Evolutionary conservation across 2,329 filamentous ascomycete genomes (phyloP).

Genomic region (Fusarium temperatum): DNA sequence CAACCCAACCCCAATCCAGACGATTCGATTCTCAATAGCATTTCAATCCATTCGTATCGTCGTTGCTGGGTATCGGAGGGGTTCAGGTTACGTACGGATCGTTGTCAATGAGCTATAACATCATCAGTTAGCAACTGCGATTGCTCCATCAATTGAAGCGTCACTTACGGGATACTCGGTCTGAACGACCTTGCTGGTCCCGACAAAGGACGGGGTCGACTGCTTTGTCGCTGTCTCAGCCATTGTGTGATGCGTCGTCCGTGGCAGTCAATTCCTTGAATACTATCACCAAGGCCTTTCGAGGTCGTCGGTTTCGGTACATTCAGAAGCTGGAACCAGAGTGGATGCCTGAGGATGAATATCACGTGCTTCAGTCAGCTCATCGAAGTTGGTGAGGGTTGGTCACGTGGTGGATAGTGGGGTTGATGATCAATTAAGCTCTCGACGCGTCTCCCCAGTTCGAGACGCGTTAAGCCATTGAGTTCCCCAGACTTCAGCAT

Average conservation of each 20-base stretch:
- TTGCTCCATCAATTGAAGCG: slow-evolving; percentile 32
- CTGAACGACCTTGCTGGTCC: slow-evolving; percentile 75
- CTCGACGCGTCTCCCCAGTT: slow-evolving; percentile 34
- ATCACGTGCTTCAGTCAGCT: slow-evolving; percentile 46
- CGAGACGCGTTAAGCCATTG: slow-evolving; percentile 23
- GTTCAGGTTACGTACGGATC: slow-evolving; percentile 76
- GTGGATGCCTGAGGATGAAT: slow-evolving; percentile 43
- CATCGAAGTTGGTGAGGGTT: slow-evolving; percentile 21
- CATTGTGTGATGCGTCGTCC: slow-evolving; percentile 48
- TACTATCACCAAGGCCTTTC: slow-evolving; percentile 39
- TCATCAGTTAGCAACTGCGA: slow-evolving; percentile 38
- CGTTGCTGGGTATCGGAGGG: not conserved
- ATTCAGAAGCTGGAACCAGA: slow-evolving; percentile 36
- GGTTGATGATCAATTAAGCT: slow-evolving; percentile 37
- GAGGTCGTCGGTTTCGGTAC: slow-evolving; percentile 37
- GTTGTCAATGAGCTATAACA: slow-evolving; percentile 91
- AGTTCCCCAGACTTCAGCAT: not conserved
- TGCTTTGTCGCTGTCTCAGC: slow-evolving; percentile 52
- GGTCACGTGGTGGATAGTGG: slow-evolving; percentile 11
- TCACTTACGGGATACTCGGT: slow-evolving; percentile 86
- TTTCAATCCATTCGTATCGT: not conserved
- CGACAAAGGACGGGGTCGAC: slow-evolving; percentile 48
- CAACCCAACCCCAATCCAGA: not conserved
- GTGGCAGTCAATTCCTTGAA: slow-evolving; percentile 43
- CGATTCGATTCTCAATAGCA: not conserved